Evolutionary conservation across 495 filamentous ascomycete species (phyloP).

Genomic region (Neurospora hispaniola): DNA sequence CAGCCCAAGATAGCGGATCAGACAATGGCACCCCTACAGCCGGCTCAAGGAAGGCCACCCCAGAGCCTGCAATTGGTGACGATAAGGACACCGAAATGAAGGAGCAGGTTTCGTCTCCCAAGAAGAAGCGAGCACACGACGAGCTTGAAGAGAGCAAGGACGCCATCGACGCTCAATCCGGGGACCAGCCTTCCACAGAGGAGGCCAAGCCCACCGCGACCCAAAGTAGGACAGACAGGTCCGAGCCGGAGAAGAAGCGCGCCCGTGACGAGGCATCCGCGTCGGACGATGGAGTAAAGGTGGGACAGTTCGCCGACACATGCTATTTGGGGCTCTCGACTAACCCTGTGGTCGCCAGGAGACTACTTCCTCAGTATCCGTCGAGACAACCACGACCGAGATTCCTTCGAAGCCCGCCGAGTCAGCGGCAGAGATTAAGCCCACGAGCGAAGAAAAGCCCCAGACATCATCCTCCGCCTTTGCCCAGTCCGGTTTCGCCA

Average conservation of each 20-base stretch:
- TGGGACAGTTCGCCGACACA: background rate
- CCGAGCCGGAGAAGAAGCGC: slow-evolving; percentile 48
- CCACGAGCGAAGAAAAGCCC: slow-evolving; percentile 4
- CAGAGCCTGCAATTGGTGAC: slow-evolving; percentile 19
- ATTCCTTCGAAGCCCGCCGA: background rate
- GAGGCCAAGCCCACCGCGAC: slow-evolving; percentile 13
- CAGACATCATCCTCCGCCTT: slow-evolving; percentile 32
- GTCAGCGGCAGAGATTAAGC: background rate
- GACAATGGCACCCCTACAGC: background rate
- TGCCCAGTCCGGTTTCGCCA: slow-evolving; percentile 39
- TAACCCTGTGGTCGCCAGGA: slow-evolving; percentile 5
- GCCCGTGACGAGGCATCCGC: slow-evolving; percentile 24
- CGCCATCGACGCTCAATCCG: slow-evolving; percentile 12
- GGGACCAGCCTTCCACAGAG: slow-evolving; percentile 28
- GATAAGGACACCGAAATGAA: slow-evolving; percentile 26
- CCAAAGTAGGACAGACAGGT: slow-evolving; percentile 30
- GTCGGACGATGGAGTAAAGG: slow-evolving; percentile 1
- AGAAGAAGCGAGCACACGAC: slow-evolving; percentile 47
- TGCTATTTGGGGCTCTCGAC: background rate
- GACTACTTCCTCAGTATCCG: slow-evolving; percentile 7
- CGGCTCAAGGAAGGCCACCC: slow-evolving; percentile 12
- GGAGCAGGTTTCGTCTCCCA: slow-evolving; percentile 41
- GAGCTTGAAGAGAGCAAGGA: slow-evolving; percentile 36
- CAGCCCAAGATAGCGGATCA: slow-evolving; percentile 12
- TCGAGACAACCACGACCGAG: slow-evolving; percentile 15